Evolutionary conservation across 495 filamentous ascomycete species (phyloP).

Genomic region (Penicillium bialowiezense): DNA sequence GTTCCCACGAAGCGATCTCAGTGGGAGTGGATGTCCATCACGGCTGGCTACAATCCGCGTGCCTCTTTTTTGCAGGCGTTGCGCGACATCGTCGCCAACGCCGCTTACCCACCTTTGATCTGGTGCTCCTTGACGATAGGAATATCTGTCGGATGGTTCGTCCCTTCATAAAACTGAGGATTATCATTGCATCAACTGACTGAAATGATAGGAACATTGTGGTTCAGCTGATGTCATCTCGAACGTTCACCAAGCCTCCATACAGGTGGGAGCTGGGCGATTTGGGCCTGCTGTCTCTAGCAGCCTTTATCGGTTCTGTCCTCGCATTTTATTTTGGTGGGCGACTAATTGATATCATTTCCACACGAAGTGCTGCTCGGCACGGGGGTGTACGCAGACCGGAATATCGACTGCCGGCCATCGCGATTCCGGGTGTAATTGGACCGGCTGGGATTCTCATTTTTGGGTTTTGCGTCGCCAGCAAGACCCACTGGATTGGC

Average conservation of each 20-base stretch:
- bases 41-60: conserved; percentile 19
- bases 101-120: conserved; percentile 28
- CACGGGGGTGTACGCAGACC: conserved; percentile 24
- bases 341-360: conserved; percentile 31
- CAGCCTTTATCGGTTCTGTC: conserved; percentile 30
- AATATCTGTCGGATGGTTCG: conserved; percentile 30
- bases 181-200: neutral
- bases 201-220: conserved; percentile 28
- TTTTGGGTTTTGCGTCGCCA: conserved; percentile 28
- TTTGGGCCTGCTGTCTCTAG: conserved; percentile 26
- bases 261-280: conserved; percentile 28
- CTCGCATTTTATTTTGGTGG: conserved; percentile 33
- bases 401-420: conserved; percentile 30
- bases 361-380: conserved; percentile 24
- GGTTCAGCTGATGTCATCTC: conserved; percentile 28
- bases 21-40: conserved; percentile 27
- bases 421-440: conserved; percentile 26
- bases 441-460: conserved; percentile 29
- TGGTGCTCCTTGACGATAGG: conserved; percentile 31
- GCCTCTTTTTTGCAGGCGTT: conserved; percentile 26
- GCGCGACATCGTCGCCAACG: conserved; percentile 21
- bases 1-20: conserved; percentile 10
- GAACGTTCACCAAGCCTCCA: conserved; percentile 28
- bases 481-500: conserved; percentile 30
- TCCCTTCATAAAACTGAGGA: neutral